Base-by-base conservation (phyloP, 2,329 filamentous ascomycete genomes). In the Neonectria magnoliae region DNA sequence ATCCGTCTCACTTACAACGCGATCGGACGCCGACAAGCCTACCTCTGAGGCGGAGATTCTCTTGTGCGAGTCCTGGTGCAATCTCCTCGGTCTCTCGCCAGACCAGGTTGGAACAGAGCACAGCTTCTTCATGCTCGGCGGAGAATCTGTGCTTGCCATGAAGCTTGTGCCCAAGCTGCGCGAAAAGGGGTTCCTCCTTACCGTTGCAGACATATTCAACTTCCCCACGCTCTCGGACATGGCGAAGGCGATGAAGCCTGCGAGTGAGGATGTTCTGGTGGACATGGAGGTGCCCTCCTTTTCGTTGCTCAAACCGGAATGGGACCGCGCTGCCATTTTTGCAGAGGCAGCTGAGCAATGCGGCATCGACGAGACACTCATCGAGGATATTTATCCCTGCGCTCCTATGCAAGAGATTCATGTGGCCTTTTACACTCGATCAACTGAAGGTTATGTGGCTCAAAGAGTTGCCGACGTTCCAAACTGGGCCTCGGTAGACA, bases 381-480 rank as follows among this genome's bases (percentile, higher is more conserved):
- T 86, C 6, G 81, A 85, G 61, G 85, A 87, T 54, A 76, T 85
- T 0, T 87, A 85, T 54, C 85, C 85, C 2, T 86, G 84, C 70
- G 84, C 84, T 0, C 81, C 84, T 0, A 76, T 86, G 16, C 85
- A 88, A 62, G 84, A 86, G 70, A 84, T 82, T 4, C 79, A 87
- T 4, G 81, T 88, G 75, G 82, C 84, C 0, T 74, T 87, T 16
- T 84, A 85, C 11, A 79, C 80, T 44, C 82, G 83, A 68, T 78
- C 82, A 7, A 77, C 77, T 13, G 84, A 84, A 29, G 81, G 81
- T 0, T 88, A 87, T 45, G 80, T 87, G 0, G 83, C 83, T 1
- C 83, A 83, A 62, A 74, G 82, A 33, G 80, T 84, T 2, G 76
- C 83, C 18, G 75, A 81, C 36, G 73, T 85, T 3, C 71, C 73